Evolutionary conservation across 805 yeast genomes (phyloP).

Genomic region (Ogataea neopini): DNA sequence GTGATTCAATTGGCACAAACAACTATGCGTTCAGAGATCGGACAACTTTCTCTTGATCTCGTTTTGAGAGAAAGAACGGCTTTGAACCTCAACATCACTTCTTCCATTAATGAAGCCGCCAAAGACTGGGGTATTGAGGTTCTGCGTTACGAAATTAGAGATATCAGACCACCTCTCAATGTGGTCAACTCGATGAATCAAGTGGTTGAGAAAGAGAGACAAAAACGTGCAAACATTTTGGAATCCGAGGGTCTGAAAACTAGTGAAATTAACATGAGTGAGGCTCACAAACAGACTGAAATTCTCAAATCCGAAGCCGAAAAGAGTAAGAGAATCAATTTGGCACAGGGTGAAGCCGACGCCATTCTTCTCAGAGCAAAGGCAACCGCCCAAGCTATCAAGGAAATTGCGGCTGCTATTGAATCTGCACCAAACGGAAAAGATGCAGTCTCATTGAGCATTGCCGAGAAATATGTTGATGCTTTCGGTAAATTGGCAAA

Average conservation of each 20-base stretch:
- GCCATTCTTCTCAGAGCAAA: slow-evolving; percentile 63
- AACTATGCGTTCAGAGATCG: slow-evolving; percentile 88
- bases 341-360: slow-evolving; percentile 74
- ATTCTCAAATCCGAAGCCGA: slow-evolving; percentile 77
- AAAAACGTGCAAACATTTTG: slow-evolving; percentile 83
- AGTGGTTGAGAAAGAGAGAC: slow-evolving; percentile 84
- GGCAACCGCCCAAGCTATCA: slow-evolving; percentile 75
- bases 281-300: slow-evolving; percentile 71
- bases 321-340: slow-evolving; percentile 60
- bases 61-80: slow-evolving; percentile 76
- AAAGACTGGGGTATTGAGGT: slow-evolving; percentile 84
- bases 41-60: slow-evolving; percentile 75
- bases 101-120: slow-evolving; percentile 83
- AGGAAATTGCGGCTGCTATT: slow-evolving; percentile 65
- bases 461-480: slow-evolving; percentile 81
- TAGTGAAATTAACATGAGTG: slow-evolving; percentile 78
- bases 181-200: slow-evolving; percentile 91
- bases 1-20: slow-evolving; percentile 86
- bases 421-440: slow-evolving; percentile 65
- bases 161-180: slow-evolving; percentile 82
- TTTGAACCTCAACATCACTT: slow-evolving; percentile 70
- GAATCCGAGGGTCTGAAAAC: slow-evolving; percentile 85
- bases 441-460: slow-evolving; percentile 75
- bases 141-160: slow-evolving; percentile 82
- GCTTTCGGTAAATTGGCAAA: slow-evolving; percentile 83